phyloP scores from a whole-genome alignment of 2,329 filamentous ascomycete genomes.

The Juglanconis oblonga region DNA sequence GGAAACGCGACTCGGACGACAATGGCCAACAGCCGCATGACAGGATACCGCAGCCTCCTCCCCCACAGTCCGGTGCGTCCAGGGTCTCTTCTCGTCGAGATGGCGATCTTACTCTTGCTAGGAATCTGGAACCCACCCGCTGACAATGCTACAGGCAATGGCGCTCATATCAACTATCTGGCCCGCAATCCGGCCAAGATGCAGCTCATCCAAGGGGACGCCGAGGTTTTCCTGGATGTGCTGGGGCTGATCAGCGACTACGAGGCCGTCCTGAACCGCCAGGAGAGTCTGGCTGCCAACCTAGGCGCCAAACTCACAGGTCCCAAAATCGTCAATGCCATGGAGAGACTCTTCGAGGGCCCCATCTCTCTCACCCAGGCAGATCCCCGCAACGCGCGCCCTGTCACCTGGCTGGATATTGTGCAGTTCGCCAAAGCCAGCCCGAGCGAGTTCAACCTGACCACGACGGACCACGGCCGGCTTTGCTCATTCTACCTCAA shows the following conservation, averaged over 20 bases:
- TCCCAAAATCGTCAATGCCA: conserved; percentile 78
- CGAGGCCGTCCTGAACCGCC: conserved; percentile 75
- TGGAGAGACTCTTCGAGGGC: conserved; percentile 82
- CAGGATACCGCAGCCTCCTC: conserved; percentile 42
- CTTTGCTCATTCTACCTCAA: conserved; percentile 82
- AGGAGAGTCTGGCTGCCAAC: conserved; percentile 83
- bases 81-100: conserved; percentile 12
- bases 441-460: conserved; percentile 72
- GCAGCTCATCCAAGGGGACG: conserved; percentile 50
- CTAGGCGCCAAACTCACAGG: conserved; percentile 80
- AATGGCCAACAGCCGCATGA: conserved; percentile 35
- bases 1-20: conserved; percentile 48
- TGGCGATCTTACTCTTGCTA: neutral
- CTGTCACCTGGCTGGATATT: conserved; percentile 79
- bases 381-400: conserved; percentile 52
- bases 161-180: conserved; percentile 52
- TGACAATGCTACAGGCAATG: conserved; percentile 28
- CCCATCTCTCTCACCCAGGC: conserved; percentile 60
- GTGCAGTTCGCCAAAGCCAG: conserved; percentile 81
- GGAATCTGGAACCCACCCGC: neutral
- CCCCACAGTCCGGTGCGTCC: conserved; percentile 44
- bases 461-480: conserved; percentile 64
- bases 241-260: conserved; percentile 74
- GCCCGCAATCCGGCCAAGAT: conserved; percentile 43
- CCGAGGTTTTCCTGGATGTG: conserved; percentile 70